Base-by-base conservation (phyloP, 2,329 filamentous ascomycete genomes). In the Neoscytalidium dimidiatum region DNA sequence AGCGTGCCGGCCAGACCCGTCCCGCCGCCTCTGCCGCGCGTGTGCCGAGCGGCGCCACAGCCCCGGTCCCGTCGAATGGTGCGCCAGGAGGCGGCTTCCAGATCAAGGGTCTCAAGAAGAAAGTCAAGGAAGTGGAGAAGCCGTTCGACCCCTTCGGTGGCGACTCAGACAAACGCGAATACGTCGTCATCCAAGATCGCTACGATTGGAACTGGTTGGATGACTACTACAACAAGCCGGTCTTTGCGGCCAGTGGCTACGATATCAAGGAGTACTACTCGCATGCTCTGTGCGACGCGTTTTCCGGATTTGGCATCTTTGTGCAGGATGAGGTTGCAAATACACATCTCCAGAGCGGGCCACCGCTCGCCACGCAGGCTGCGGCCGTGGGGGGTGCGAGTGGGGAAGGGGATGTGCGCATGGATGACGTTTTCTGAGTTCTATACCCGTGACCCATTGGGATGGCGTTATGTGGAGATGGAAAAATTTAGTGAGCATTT, bases 81-180 rank as follows among this genome's bases (percentile, higher is more conserved):
- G 68, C 65, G 6, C 31, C 53, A 5, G 9, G 62, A 28, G 66
- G 67, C 2, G 76, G 76, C n/a, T 81, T 86, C 52, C 74, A 89
- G 2, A 94, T 97, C 77, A 90, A 92, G 70, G 94, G 94, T 1
- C 84, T 97, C 65, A 92, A 91, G 78, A 89, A 83, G 66, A 82
- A 83, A 60, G 81, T 84, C 64, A 83, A 84, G 2, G 85, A 86
- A 38, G 86, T 86, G 5, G 88, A 92, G 71, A 88, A 88, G 65
- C 89, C 92, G 0, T 97, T 96, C 79, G 93, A 97, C 80, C 91
- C 94, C 0, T 97, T 95, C 74, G 92, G 88, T 43, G 95, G 92
- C 0, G 80, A 94, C 67, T 79, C 85, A 52, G 85, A 94, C 60
- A 83, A 83, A 9, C 73, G 74, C 26, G 83, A 90, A 70, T 90